These are phyloP conservation scores for Saururus chinensis DNA, from an alignment of 164 flowering plant genomes.

Conservation along the genomic window DNA sequence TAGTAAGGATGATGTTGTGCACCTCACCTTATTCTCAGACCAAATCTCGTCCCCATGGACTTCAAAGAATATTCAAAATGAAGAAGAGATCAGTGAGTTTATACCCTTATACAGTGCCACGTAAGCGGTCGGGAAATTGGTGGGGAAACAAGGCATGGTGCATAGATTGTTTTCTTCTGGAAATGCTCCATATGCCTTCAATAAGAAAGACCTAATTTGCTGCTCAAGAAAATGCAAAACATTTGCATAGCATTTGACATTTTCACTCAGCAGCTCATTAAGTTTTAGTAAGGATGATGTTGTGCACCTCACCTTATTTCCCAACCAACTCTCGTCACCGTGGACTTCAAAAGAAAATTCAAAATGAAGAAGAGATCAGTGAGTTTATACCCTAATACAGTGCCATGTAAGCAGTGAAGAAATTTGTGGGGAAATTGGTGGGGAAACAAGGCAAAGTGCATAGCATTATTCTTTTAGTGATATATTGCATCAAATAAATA, in stretches of 20 bases:
- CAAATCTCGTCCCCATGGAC: too few relatives aligned
- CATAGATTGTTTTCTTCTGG: constrained; percentile 18
- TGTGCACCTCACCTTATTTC: neutral
- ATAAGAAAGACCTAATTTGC: constrained; percentile 50
- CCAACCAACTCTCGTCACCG: too few relatives aligned
- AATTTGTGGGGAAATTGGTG: too few relatives aligned
- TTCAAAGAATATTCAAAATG: neutral
- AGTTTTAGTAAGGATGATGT: neutral
- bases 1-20: neutral
- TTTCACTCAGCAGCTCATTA: neutral
- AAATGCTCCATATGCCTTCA: constrained; percentile 59
- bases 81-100: neutral
- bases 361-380: neutral
- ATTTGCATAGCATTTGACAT: neutral
- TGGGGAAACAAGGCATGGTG: neutral
- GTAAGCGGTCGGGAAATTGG: too few relatives aligned
- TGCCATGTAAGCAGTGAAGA: neutral
- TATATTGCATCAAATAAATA: too few relatives aligned
- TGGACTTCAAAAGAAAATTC: too few relatives aligned
- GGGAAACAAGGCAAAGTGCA: neutral
- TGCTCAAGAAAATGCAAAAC: constrained; percentile 12
- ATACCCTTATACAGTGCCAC: neutral
- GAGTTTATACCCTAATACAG: neutral
- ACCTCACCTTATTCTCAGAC: neutral
- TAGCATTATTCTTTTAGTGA: too few relatives aligned